A percentile compares a stretch with the other conserved stretches of the same genome.
Evolutionary conservation across 1,139 yeast species (phyloP).

Genomic region (Kodamaea suecica): DNA sequence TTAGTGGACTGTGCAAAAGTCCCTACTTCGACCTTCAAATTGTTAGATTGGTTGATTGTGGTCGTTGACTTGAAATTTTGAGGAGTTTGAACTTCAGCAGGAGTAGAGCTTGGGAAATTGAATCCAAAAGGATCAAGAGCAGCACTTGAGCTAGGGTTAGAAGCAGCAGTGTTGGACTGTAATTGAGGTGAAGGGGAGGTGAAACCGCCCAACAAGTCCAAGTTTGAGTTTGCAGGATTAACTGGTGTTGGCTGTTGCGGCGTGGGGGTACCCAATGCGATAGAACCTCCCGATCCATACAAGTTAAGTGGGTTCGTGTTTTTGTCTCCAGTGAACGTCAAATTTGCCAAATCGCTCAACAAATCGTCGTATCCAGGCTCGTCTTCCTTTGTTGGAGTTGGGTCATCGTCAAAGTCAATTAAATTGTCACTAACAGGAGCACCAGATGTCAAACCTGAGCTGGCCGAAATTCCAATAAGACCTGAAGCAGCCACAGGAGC

Average conservation of each 20-base stretch:
- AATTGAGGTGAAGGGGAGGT: slow-evolving; percentile 48
- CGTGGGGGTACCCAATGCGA: slow-evolving; percentile 31
- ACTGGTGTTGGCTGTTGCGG: slow-evolving; percentile 16
- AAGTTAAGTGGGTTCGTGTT: slow-evolving; percentile 35
- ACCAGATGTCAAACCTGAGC: slow-evolving; percentile 27
- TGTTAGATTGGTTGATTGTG: slow-evolving; percentile 45
- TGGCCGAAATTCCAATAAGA: slow-evolving; percentile 32
- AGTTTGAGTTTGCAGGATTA: slow-evolving; percentile 11
- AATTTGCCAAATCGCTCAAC: slow-evolving; percentile 65
- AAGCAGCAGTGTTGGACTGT: slow-evolving; percentile 33
- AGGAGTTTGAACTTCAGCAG: slow-evolving; percentile 28
- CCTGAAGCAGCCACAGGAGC: slow-evolving; percentile 58
- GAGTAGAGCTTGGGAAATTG: slow-evolving; percentile 42
- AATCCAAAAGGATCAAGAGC: slow-evolving; percentile 53
- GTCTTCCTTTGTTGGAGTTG: slow-evolving; percentile 36
- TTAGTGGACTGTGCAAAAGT: slow-evolving; percentile 35
- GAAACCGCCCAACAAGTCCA: slow-evolving; percentile 46
- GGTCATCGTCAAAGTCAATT: slow-evolving; percentile 69
- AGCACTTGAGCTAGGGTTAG: slow-evolving; percentile 6
- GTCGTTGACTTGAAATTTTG: slow-evolving; percentile 5
- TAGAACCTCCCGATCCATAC: slow-evolving; percentile 48
- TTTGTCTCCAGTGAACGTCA: slow-evolving; percentile 42
- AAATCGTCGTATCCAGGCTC: slow-evolving; percentile 60
- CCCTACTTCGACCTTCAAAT: slow-evolving; percentile 53
- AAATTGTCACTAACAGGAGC: slow-evolving; percentile 51